Evolutionary conservation across 176 grass and related monocot species (phyloP).

Genomic region (Bonia amplexicaulis): DNA sequence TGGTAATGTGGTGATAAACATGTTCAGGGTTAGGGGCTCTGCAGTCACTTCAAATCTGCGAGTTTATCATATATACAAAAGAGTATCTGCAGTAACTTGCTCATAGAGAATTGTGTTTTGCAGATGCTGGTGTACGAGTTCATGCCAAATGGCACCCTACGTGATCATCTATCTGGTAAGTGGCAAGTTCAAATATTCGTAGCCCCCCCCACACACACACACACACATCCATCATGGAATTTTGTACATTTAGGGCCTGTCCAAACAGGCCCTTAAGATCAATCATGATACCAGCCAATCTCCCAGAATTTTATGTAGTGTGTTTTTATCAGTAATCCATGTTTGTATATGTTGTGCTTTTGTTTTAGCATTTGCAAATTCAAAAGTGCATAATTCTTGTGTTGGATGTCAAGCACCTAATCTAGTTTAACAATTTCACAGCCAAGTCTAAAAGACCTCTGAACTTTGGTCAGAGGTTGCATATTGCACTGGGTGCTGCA

Average conservation of each 20-base stretch:
- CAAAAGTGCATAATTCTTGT: not conserved
- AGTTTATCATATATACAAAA: not conserved
- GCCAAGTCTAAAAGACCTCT: slow-evolving; percentile 54
- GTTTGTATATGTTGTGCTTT: not conserved
- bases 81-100: not conserved
- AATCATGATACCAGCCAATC: not conserved
- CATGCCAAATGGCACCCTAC: slow-evolving; percentile 86
- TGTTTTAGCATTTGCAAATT: not conserved
- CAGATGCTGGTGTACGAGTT: slow-evolving; percentile 99
- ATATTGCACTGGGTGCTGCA: slow-evolving; percentile 74
- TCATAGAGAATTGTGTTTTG: slow-evolving; percentile 36
- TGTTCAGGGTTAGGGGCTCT: slow-evolving; percentile 1
- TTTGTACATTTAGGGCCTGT: not conserved
- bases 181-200: not conserved
- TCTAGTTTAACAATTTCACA: slow-evolving; percentile 9
- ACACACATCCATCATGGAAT: not conserved
- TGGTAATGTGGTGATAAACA: not conserved
- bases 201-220: too few relatives aligned
- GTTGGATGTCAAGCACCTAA: slow-evolving; percentile 9
- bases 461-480: slow-evolving; percentile 54
- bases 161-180: slow-evolving; percentile 75
- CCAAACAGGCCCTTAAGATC: not conserved
- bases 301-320: not conserved
- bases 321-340: not conserved
- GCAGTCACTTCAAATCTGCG: not conserved